Evolutionary conservation across 179 eudicot species (phyloP).

Genomic region (Sideroxylon spinosum): DNA sequence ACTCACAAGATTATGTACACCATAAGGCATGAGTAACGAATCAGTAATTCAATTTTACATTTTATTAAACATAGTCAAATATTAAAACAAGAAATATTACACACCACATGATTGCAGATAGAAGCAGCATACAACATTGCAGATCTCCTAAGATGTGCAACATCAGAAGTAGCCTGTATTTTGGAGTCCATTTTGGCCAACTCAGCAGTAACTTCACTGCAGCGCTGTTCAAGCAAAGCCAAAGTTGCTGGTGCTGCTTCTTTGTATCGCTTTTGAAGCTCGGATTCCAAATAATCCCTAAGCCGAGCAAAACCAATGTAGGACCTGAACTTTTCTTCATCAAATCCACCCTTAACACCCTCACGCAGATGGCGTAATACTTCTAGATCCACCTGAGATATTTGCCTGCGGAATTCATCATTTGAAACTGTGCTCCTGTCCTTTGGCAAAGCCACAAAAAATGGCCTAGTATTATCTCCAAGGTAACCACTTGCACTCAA

Average conservation of each 20-base stretch:
- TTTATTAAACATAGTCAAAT: background rate
- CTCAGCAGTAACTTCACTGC: conserved; percentile 73
- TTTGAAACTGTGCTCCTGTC: conserved; percentile 67
- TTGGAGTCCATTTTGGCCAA: conserved; percentile 71
- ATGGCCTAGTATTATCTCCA: conserved; percentile 85
- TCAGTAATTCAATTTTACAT: background rate
- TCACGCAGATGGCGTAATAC: conserved; percentile 64
- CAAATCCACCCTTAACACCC: conserved; percentile 82
- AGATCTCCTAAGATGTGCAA: conserved; percentile 81
- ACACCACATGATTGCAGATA: conserved; percentile 79
- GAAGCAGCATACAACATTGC: conserved; percentile 87
- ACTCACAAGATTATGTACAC: background rate
- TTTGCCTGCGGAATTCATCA: conserved; percentile 90
- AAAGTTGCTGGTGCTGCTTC: conserved; percentile 97
- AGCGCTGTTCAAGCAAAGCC: conserved; percentile 91
- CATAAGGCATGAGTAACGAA: background rate
- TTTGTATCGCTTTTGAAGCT: conserved; percentile 90
- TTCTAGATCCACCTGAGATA: conserved; percentile 78
- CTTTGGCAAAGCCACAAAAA: conserved; percentile 92
- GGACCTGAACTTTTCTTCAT: conserved; percentile 82
- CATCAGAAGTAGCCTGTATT: conserved; percentile 87
- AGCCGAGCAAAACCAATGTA: conserved; percentile 77
- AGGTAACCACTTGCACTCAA: conserved; percentile 97
- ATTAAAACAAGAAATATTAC: conserved; percentile 17
- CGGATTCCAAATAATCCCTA: conserved; percentile 76